Conservation (phyloP, 129 eudicot genomes). For the Centaurea solstitialis region DNA sequence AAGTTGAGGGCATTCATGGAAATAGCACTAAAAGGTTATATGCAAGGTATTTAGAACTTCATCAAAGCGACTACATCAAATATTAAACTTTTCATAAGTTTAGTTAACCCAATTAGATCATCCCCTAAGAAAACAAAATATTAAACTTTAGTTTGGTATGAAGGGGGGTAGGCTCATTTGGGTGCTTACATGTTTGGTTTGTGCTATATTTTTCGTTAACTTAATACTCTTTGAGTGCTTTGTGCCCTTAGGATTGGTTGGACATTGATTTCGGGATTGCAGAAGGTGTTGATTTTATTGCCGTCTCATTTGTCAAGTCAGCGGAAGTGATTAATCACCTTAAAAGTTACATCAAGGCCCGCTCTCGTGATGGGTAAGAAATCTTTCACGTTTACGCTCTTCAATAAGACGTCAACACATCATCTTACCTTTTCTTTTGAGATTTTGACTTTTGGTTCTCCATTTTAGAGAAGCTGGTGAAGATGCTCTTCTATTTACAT, state of each 20-base stretch:
- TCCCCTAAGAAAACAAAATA: too few relatives aligned
- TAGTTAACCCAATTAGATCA: not conserved
- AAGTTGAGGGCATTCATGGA: too few relatives aligned
- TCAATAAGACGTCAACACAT: not conserved
- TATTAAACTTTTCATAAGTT: not conserved
- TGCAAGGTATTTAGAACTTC: too few relatives aligned
- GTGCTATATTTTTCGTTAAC: not conserved
- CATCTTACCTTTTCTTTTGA: not conserved
- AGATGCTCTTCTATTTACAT: too few relatives aligned
- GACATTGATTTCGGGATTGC: slow-evolving; percentile 96
- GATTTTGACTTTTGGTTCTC: too few relatives aligned
- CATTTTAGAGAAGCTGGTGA: too few relatives aligned
- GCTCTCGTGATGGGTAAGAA: slow-evolving; percentile 81
- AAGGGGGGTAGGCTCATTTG: too few relatives aligned
- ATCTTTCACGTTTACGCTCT: not conserved
- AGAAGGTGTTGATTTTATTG: slow-evolving; percentile 97
- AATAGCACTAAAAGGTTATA: too few relatives aligned
- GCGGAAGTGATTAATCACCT: slow-evolving; percentile 93
- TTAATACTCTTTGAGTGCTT: slow-evolving; percentile 3
- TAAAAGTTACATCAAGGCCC: slow-evolving; percentile 89
- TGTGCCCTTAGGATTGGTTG: slow-evolving; percentile 79
- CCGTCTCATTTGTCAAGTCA: slow-evolving; percentile 90
- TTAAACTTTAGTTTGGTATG: too few relatives aligned
- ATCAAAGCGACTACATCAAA: not conserved
- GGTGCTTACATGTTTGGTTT: not conserved